Conservation (phyloP, 805 yeast species). For the Kazachstania taianensis region DNA sequence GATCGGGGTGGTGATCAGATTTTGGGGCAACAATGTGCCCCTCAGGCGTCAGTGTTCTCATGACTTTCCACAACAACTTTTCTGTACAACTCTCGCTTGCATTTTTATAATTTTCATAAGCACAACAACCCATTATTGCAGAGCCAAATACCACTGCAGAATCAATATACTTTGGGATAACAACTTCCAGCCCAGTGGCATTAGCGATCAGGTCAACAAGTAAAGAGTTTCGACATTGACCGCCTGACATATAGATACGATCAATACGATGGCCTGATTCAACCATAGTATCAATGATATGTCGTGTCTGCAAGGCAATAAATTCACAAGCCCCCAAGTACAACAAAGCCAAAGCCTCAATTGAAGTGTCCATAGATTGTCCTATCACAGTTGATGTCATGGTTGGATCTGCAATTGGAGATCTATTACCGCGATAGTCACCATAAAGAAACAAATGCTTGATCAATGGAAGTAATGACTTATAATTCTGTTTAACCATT, state of each 20-base stretch:
- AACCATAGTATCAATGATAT: slow-evolving; percentile 80
- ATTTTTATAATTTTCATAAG: slow-evolving; percentile 37
- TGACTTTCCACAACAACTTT: slow-evolving; percentile 68
- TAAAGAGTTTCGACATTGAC: slow-evolving; percentile 88
- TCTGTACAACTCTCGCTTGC: slow-evolving; percentile 27
- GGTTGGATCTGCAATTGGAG: slow-evolving; percentile 91
- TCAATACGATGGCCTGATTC: slow-evolving; percentile 66
- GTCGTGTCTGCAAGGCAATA: slow-evolving; percentile 95
- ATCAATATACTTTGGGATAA: slow-evolving; percentile 90
- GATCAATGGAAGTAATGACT: slow-evolving; percentile 73
- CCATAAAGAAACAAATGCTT: slow-evolving; percentile 88
- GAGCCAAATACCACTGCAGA: slow-evolving; percentile 96
- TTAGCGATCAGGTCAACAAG: slow-evolving; percentile 86
- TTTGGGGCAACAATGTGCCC: slow-evolving; percentile 73
- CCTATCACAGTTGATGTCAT: slow-evolving; percentile 93
- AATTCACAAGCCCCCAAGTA: slow-evolving; percentile 94
- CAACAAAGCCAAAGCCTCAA: slow-evolving; percentile 74
- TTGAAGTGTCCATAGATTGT: slow-evolving; percentile 78
- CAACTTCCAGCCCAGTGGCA: slow-evolving; percentile 82
- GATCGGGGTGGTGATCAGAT: slow-evolving; percentile 42
- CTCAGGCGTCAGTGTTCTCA: slow-evolving; percentile 74
- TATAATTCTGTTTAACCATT: slow-evolving; percentile 42
- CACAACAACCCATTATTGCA: slow-evolving; percentile 77
- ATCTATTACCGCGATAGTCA: slow-evolving; percentile 91
- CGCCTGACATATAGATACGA: slow-evolving; percentile 85